Evolutionary conservation across 1,284 basidiomycete genomes (phyloP).

Genomic region (Hortiboletus rubellus): DNA sequence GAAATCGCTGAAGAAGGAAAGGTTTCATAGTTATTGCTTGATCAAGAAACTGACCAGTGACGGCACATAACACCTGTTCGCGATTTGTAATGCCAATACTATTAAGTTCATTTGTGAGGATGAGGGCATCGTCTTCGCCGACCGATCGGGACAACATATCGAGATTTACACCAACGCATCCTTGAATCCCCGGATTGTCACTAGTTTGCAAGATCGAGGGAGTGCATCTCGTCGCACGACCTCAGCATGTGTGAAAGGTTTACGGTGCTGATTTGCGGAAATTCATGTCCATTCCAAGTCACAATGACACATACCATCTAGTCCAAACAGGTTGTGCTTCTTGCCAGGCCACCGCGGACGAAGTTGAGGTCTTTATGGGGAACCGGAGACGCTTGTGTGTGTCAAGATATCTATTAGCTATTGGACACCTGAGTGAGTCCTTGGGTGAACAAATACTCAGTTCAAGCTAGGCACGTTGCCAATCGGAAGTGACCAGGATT

Average conservation of each 20-base stretch:
- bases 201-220: conserved; percentile 7
- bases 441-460: conserved; percentile 9
- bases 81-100: conserved; percentile 9
- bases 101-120: conserved; percentile 19
- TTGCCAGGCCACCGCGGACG: conserved; percentile 25
- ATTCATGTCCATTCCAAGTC: conserved; percentile 4
- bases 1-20: conserved; percentile 10
- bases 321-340: conserved; percentile 4
- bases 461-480: neutral
- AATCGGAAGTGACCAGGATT: conserved; percentile 1
- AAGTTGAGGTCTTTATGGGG: conserved; percentile 10
- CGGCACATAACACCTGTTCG: conserved; percentile 1
- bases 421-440: conserved; percentile 2
- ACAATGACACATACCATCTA: conserved; percentile 1
- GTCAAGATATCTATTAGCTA: conserved; percentile 14
- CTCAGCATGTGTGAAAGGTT: conserved; percentile 12
- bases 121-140: conserved; percentile 8
- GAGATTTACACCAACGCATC: conserved; percentile 17
- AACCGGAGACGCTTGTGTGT: conserved; percentile 10
- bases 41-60: neutral
- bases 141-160: conserved; percentile 23
- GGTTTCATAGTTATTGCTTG: neutral
- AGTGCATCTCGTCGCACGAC: conserved; percentile 2
- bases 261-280: conserved; percentile 20
- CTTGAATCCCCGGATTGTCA: conserved; percentile 21